These are phyloP conservation scores for Cryptosporidium ryanae DNA, from an alignment of 169 alveolate species.

Conservation along the genomic window DNA sequence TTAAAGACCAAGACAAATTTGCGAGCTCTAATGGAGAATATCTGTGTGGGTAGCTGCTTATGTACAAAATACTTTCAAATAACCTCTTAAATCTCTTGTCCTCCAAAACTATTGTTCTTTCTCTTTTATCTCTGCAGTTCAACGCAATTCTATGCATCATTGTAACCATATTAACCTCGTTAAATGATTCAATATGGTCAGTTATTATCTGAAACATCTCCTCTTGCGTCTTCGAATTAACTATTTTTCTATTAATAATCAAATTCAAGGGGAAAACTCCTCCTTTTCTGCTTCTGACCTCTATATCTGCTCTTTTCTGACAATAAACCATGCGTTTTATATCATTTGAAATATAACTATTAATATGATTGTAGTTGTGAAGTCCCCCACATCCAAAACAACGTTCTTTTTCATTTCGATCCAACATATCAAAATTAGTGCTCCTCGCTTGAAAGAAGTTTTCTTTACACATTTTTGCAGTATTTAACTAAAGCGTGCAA, in stretches of 20 bases:
- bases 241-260: slow-evolving; percentile 33
- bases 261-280: slow-evolving; percentile 1
- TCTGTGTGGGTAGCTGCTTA: slow-evolving; percentile 14
- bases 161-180: slow-evolving; percentile 50
- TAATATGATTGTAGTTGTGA: no score
- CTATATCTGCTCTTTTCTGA: neutral
- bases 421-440: no score
- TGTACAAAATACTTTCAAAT: slow-evolving; percentile 11
- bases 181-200: slow-evolving; percentile 15
- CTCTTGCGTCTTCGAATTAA: neutral
- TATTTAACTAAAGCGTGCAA: no score
- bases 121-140: neutral
- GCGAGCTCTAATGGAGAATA: slow-evolving; percentile 59
- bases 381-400: no score
- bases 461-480: no score
- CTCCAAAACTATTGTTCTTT: slow-evolving; percentile 2
- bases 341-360: no score
- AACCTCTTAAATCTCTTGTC: slow-evolving; percentile 48
- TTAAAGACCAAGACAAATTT: slow-evolving; percentile 48
- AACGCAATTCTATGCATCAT: slow-evolving; percentile 37
- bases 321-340: no score
- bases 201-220: slow-evolving; percentile 9
- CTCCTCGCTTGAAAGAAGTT: no score
- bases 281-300: neutral
- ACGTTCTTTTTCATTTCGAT: no score